These are phyloP conservation scores for Ogataea methylovora DNA, from an alignment of 805 yeast genomes.

Conservation along the genomic window DNA sequence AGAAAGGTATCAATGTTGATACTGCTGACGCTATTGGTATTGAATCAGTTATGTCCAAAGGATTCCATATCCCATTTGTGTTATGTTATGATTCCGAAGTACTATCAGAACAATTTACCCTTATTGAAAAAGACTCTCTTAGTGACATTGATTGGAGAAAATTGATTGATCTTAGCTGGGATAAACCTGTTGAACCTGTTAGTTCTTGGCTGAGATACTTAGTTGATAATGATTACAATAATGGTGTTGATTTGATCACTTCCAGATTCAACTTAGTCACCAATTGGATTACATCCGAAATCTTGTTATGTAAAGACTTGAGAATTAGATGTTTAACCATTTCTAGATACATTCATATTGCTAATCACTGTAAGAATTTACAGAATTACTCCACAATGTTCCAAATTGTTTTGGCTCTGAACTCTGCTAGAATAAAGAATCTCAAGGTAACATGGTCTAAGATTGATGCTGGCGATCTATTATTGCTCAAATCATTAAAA, in stretches of 20 bases:
- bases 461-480: constrained; percentile 64
- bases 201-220: constrained; percentile 81
- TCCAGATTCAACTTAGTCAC: constrained; percentile 83
- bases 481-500: constrained; percentile 61
- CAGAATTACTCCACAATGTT: constrained; percentile 85
- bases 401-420: constrained; percentile 80
- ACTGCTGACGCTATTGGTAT: constrained; percentile 14
- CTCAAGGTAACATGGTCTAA: constrained; percentile 67
- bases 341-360: constrained; percentile 84
- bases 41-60: constrained; percentile 33
- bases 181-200: constrained; percentile 54
- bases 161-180: constrained; percentile 70
- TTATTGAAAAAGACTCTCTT: constrained; percentile 78
- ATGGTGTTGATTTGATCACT: constrained; percentile 79
- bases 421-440: constrained; percentile 52
- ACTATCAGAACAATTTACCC: constrained; percentile 75
- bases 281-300: constrained; percentile 88
- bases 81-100: constrained; percentile 60
- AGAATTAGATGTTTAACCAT: constrained; percentile 59
- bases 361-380: constrained; percentile 58
- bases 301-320: constrained; percentile 57
- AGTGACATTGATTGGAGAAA: constrained; percentile 91
- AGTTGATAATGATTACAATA: constrained; percentile 33
- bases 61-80: constrained; percentile 74
- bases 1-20: constrained; percentile 4